Evolutionary conservation across 768 basidiomycete species (phyloP).

Genomic region (Dioszegia hungarica): DNA sequence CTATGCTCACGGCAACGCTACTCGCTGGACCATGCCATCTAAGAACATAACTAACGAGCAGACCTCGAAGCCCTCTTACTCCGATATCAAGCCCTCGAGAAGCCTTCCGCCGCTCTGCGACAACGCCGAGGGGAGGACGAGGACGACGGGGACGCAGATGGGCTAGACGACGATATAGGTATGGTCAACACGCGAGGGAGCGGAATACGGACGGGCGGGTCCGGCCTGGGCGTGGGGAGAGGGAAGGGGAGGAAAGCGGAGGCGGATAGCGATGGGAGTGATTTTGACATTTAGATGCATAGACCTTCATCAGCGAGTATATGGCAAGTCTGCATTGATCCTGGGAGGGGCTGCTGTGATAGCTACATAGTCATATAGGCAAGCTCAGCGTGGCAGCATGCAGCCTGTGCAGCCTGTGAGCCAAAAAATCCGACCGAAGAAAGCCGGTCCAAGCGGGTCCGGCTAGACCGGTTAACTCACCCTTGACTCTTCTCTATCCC

Average conservation of each 20-base stretch:
- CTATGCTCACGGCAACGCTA: too few relatives aligned
- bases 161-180: slow-evolving; percentile 52
- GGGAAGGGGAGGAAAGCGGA: slow-evolving; percentile 35
- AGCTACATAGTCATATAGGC: too few relatives aligned
- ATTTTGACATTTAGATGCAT: slow-evolving; percentile 58
- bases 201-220: slow-evolving; percentile 29
- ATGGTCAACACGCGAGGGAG: slow-evolving; percentile 51
- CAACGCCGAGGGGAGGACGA: slow-evolving; percentile 40
- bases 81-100: slow-evolving; percentile 62
- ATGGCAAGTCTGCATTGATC: too few relatives aligned
- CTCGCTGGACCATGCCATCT: too few relatives aligned
- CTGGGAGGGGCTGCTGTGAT: too few relatives aligned
- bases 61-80: slow-evolving; percentile 51
- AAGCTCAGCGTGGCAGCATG: too few relatives aligned
- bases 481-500: neutral
- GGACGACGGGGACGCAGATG: slow-evolving; percentile 50
- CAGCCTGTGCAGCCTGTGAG: too few relatives aligned
- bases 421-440: neutral
- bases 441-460: neutral
- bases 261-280: slow-evolving; percentile 64
- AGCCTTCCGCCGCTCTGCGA: slow-evolving; percentile 47
- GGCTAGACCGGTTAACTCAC: neutral
- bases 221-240: slow-evolving; percentile 48
- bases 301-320: neutral
- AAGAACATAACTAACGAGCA: too few relatives aligned